Conservation (phyloP, 2,329 filamentous ascomycete genomes). For the Trichoderma citrinoviride region DNA sequence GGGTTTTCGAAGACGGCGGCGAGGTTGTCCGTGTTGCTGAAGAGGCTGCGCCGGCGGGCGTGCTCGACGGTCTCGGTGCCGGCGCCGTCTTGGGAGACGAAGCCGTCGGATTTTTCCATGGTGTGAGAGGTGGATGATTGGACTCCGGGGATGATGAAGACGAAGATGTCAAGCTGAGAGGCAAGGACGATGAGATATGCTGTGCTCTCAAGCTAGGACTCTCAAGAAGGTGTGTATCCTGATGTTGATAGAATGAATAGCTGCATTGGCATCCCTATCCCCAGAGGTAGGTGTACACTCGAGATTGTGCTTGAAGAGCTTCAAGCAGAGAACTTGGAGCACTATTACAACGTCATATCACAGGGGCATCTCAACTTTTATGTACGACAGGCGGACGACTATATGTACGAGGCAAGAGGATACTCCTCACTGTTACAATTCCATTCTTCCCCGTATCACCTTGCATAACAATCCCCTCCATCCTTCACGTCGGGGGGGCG, state of each 20-base stretch:
- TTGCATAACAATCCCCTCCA: neutral
- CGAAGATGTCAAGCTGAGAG: neutral
- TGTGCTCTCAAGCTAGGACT: neutral
- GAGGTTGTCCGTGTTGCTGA: slow-evolving; percentile 21
- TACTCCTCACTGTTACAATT: neutral
- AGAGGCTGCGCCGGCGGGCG: slow-evolving; percentile 18
- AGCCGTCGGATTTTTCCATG: slow-evolving; percentile 9
- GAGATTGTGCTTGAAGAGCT: neutral
- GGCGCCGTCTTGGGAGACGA: slow-evolving; percentile 15
- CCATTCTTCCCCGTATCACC: neutral
- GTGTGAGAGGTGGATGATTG: neutral
- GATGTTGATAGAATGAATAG: neutral
- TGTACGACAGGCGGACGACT: too few relatives aligned
- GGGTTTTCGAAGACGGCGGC: slow-evolving; percentile 23
- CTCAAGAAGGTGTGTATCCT: neutral
- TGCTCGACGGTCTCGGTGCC: slow-evolving; percentile 20
- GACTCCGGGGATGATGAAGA: neutral
- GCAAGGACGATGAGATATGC: neutral
- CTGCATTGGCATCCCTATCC: neutral
- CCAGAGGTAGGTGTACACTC: too few relatives aligned
- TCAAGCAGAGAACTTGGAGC: neutral
- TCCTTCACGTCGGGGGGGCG: neutral
- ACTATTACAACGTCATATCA: neutral
- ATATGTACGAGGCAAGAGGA: neutral
- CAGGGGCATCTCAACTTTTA: neutral